phyloP scores from a whole-genome alignment of 306 rosid genomes.

The Quercus engelmannii region DNA sequence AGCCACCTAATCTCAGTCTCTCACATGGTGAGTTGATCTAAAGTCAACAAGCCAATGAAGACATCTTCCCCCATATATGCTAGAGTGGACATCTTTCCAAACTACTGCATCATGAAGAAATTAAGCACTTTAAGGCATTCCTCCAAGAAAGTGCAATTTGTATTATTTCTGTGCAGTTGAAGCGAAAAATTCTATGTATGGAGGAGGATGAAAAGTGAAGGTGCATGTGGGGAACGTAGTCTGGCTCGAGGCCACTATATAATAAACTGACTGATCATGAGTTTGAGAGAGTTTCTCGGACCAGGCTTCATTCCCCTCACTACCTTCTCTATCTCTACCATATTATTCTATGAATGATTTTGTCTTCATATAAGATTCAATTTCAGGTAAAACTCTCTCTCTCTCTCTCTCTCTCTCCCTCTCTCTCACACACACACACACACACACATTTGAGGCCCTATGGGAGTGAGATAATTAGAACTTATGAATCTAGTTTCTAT shows the following conservation, averaged over 20 bases:
- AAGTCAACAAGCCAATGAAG: constrained; percentile 31
- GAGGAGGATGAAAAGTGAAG: constrained; percentile 30
- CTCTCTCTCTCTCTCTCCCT: background rate
- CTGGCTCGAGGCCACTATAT: constrained; percentile 30
- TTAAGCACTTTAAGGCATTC: background rate
- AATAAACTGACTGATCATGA: background rate
- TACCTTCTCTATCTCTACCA: constrained; percentile 19
- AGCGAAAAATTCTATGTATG: background rate
- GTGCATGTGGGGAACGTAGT: constrained; percentile 37
- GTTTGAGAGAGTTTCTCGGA: constrained; percentile 32
- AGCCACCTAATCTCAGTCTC: constrained; percentile 17
- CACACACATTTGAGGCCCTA: too few relatives aligned
- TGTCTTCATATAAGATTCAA: background rate
- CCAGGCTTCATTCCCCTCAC: constrained; percentile 65
- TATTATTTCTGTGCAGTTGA: background rate
- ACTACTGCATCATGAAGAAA: constrained; percentile 1
- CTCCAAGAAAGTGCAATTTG: background rate
- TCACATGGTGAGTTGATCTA: constrained; percentile 15
- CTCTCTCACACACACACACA: background rate
- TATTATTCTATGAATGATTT: background rate
- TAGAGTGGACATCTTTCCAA: background rate
- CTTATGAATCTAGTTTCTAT: too few relatives aligned
- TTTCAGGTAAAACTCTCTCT: background rate
- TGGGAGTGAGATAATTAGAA: too few relatives aligned
- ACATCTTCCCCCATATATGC: constrained; percentile 1